Conservation (phyloP, 306 rosid species). For the Cucumis melo region DNA sequence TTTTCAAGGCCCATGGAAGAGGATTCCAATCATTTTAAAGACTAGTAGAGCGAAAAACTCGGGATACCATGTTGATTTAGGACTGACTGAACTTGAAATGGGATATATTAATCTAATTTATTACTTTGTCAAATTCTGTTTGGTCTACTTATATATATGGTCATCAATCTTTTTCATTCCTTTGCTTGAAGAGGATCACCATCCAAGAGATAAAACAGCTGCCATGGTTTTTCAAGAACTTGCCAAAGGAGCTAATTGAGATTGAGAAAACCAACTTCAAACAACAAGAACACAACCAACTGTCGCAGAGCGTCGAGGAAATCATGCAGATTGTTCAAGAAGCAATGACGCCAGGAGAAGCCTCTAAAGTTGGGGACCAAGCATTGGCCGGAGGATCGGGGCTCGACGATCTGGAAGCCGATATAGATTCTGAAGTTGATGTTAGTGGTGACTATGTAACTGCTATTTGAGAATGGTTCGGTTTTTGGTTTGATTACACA, state of each 20-base stretch:
- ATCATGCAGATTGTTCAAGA: constrained; percentile 43
- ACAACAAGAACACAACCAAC: constrained; percentile 19
- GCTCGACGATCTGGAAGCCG: constrained; percentile 25
- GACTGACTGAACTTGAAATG: neutral
- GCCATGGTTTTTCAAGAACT: constrained; percentile 70
- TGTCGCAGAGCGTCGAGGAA: constrained; percentile 56
- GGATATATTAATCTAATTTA: neutral
- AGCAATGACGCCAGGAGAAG: constrained; percentile 46
- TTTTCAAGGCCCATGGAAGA: neutral
- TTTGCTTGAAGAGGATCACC: constrained; percentile 40
- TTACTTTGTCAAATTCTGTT: neutral
- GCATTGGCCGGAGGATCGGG: constrained; percentile 21
- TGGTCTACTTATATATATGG: neutral
- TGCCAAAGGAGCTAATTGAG: constrained; percentile 52
- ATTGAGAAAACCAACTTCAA: constrained; percentile 27
- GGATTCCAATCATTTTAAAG: neutral
- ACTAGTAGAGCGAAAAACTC: neutral
- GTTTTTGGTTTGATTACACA: neutral
- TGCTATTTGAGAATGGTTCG: neutral
- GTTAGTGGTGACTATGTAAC: constrained; percentile 23
- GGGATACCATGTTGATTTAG: neutral
- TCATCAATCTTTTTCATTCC: neutral
- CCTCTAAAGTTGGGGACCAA: constrained; percentile 28
- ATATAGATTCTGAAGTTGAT: constrained; percentile 41
- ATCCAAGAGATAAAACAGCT: constrained; percentile 69